Evolutionary conservation across 306 rosid genomes (phyloP), one percentile per base, ranked within the genome.

Genomic region (Senna siamea): DNA sequence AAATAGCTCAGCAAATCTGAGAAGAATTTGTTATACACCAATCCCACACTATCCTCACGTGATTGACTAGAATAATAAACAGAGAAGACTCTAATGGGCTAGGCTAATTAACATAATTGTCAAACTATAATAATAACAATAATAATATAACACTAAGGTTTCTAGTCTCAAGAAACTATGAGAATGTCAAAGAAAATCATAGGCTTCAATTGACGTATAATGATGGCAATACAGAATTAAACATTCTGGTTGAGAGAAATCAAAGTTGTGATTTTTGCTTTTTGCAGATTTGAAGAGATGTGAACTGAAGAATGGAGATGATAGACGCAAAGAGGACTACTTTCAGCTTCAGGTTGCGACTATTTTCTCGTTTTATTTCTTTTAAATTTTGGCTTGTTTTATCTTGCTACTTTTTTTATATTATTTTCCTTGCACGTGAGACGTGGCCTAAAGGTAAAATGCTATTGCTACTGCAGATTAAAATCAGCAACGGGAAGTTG

Each of bases 401-500:
- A 0, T 5, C 12, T 37, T 15, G 0, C 9, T n/a, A 8, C 13
- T 41, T 6, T 57, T n/a, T 12, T 23, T 4, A 67, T 6, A 7
- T 10, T 41, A 58, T 2, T 15, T 30, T 11, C 20, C 55, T n/a
- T 46, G 58, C 19, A 23, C 22, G 4, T 52, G 51, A 37, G 15
- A 66, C 34, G 14, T 60, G 66, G 46, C 23, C 19, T 64, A 52
- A 77, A 56, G 53, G 43, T 76, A 38, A 59, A 70, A 34, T 66
- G 63, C 64, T 56, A 43, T 73, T 48, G 47, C 34, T 79, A 70
- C 5, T 12, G 87, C 89, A 93, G 98, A 85, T 92, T 50, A 94
- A 85, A 84, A 91, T 94, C 51, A 85, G 96, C 84, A 94, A 91
- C 72, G 98, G 98, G 38, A 94, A 92, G 82, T 82, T 82, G 63